Conservation (phyloP, 768 basidiomycete species). For the Cyclocybe aegerita region DNA sequence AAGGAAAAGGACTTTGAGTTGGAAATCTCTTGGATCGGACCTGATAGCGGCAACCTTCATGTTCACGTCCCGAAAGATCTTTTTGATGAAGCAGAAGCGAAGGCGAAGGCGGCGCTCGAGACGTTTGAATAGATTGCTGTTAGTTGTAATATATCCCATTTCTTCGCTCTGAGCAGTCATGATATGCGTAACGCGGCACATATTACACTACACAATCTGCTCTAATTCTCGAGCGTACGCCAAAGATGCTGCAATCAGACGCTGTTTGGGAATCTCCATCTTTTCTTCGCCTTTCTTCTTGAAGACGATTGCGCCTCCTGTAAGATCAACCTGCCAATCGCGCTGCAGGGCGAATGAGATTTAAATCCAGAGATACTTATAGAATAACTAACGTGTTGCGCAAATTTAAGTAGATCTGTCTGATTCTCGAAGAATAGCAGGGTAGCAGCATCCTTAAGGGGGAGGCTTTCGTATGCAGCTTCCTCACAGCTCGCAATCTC, state of each 20-base stretch:
- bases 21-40: constrained; percentile 95
- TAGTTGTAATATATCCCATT: constrained; percentile 20
- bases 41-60: constrained; percentile 79
- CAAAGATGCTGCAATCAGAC: constrained; percentile 75
- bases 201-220: constrained; percentile 71
- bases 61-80: constrained; percentile 84
- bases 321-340: constrained; percentile 80
- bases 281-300: constrained; percentile 79
- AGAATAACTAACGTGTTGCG: constrained; percentile 54
- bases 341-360: constrained; percentile 47
- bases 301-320: constrained; percentile 71
- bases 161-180: constrained; percentile 10
- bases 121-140: constrained; percentile 38
- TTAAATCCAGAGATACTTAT: background rate
- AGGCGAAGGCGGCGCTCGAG: constrained; percentile 85
- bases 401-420: constrained; percentile 81
- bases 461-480: constrained; percentile 88
- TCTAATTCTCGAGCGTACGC: constrained; percentile 86
- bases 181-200: constrained; percentile 13
- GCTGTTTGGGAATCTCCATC: constrained; percentile 83
- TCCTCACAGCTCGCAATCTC: constrained; percentile 98
- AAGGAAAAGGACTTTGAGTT: constrained; percentile 99
- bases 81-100: constrained; percentile 79
- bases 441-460: constrained; percentile 85
- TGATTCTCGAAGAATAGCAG: constrained; percentile 88